A percentile compares a stretch with the other conserved stretches of the same genome.
Conservation (phyloP, 2,329 filamentous ascomycete species). For the Botryotinia convoluta region DNA sequence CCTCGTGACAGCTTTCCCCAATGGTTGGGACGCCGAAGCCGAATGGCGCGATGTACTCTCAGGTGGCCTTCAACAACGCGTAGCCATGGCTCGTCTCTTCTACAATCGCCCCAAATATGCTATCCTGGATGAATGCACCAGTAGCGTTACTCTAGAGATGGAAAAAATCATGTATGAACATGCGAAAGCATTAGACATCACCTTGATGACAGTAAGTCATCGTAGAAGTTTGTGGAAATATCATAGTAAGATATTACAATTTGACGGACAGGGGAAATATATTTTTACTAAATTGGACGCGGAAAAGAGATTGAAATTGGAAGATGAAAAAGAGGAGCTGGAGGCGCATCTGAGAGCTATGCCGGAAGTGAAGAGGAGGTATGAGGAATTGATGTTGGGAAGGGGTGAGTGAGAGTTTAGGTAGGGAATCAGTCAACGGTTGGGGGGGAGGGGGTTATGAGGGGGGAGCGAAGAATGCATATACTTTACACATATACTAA, state of each 20-base stretch:
- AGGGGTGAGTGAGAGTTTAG: neutral
- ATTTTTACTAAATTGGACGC: constrained; percentile 90
- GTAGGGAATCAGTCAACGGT: neutral
- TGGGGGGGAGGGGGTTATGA: neutral
- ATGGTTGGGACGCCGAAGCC: constrained; percentile 88
- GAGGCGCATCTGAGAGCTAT: constrained; percentile 82
- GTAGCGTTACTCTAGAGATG: constrained; percentile 88
- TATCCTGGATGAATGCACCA: constrained; percentile 96
- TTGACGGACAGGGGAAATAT: constrained; percentile 89
- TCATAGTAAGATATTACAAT: constrained; percentile 90
- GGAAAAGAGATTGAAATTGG: constrained; percentile 76
- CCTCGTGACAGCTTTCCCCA: constrained; percentile 71
- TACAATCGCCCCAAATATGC: constrained; percentile 92
- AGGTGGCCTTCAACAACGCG: constrained; percentile 88
- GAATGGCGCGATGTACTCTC: constrained; percentile 96
- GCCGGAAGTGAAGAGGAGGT: constrained; percentile 80
- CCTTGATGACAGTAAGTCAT: constrained; percentile 95
- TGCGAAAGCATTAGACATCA: constrained; percentile 86
- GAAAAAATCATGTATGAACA: constrained; percentile 97
- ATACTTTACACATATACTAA: neutral
- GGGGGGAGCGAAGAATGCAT: neutral
- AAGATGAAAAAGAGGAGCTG: constrained; percentile 95
- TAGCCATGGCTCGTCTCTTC: constrained; percentile 93
- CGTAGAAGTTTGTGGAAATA: constrained; percentile 93
- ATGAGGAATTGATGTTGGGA: constrained; percentile 66